Evolutionary conservation across 306 rosid genomes (phyloP).

Genomic region (Begonia loranthoides): DNA sequence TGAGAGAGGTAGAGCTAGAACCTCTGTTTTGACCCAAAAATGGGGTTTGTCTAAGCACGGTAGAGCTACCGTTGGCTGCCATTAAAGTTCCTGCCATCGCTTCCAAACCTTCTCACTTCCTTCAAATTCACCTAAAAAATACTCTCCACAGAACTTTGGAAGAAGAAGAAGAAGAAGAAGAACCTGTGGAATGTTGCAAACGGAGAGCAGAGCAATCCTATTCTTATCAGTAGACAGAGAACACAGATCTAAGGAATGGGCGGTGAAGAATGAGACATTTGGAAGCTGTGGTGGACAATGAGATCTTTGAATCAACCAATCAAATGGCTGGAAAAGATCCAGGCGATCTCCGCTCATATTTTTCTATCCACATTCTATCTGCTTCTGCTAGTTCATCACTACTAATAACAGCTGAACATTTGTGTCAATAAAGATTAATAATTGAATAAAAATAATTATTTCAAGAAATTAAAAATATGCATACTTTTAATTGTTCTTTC

Average conservation of each 20-base stretch:
- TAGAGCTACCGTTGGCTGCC: slow-evolving; percentile 65
- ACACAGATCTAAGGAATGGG: slow-evolving; percentile 8
- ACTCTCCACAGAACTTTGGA: neutral
- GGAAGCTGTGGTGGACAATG: slow-evolving; percentile 26
- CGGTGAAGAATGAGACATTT: slow-evolving; percentile 13
- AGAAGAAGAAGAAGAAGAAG: neutral
- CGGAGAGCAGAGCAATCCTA: too few relatives aligned
- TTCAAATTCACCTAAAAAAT: neutral
- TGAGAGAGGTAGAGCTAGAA: slow-evolving; percentile 34
- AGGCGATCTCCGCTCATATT: neutral
- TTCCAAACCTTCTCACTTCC: slow-evolving; percentile 10
- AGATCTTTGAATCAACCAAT: slow-evolving; percentile 46
- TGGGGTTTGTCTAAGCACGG: slow-evolving; percentile 55
- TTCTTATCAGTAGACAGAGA: too few relatives aligned
- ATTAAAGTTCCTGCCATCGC: slow-evolving; percentile 38
- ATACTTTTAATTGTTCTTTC: too few relatives aligned
- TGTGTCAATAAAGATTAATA: too few relatives aligned
- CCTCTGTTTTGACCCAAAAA: slow-evolving; percentile 58
- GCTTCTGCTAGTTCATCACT: too few relatives aligned
- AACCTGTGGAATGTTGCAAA: neutral
- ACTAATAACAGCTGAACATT: too few relatives aligned
- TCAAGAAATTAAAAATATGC: too few relatives aligned
- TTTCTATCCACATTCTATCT: neutral
- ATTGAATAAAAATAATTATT: too few relatives aligned
- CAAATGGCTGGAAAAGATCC: slow-evolving; percentile 3